These are phyloP conservation scores for Castanopsis chinensis DNA, from an alignment of 306 rosid genomes.

Conservation along the genomic window DNA sequence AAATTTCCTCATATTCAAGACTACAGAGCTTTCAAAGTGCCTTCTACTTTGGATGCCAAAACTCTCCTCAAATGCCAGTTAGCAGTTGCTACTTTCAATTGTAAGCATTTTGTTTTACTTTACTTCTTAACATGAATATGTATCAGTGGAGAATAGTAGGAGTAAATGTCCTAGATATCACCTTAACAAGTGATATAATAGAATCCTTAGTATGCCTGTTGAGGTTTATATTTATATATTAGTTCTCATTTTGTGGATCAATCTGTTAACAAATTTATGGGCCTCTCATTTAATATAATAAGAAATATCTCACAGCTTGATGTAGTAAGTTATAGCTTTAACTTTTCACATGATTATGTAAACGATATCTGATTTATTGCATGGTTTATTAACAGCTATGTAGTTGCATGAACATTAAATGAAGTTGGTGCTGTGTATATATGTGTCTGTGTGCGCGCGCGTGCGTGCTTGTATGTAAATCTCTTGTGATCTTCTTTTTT, in stretches of 20 bases:
- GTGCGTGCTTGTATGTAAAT: rapidly evolving
- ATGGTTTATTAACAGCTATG: background rate
- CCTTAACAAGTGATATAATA: background rate
- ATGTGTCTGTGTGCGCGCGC: background rate
- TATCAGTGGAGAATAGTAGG: background rate
- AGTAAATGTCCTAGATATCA: background rate
- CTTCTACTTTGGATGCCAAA: conserved; percentile 49
- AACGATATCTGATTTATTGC: background rate
- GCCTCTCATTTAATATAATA: background rate
- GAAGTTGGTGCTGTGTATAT: background rate
- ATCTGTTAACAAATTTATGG: background rate
- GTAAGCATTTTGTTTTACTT: conserved; percentile 38
- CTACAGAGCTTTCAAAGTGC: conserved; percentile 60
- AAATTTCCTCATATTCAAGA: conserved; percentile 81
- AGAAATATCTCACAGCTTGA: background rate
- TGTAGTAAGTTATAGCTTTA: background rate
- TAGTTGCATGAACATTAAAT: background rate
- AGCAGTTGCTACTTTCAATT: conserved; percentile 53
- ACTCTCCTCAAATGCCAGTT: conserved; percentile 74
- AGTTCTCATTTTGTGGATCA: background rate
- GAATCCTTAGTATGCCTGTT: background rate
- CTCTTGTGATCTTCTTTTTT: too few relatives aligned
- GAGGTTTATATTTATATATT: background rate
- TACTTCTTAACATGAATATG: background rate
- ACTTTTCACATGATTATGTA: background rate